Base-by-base conservation (phyloP, 225 moss, liverwort and hornwort genomes). In the Lunularia cruciata region DNA sequence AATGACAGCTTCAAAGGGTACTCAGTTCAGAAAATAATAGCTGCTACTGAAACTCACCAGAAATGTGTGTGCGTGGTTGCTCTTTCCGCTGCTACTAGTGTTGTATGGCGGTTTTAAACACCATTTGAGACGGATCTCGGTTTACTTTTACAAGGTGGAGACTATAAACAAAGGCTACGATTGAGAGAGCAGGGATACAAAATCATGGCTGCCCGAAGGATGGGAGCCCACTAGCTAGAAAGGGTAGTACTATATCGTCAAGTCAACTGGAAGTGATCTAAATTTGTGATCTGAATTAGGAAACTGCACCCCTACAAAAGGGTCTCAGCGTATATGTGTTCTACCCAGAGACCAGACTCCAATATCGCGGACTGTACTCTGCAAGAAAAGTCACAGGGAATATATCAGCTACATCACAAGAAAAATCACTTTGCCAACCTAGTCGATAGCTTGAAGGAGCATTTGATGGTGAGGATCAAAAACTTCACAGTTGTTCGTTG, bases 271-370 rank as follows among this genome's bases (percentile, higher is more conserved):
- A 46, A 64, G 46, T 64, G 28, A 30, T 16, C 30, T 46, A 26
- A 36, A 31, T 45, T 30, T 28, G 46, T 64, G 14, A 19, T 64
- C 31, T 3, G 18, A 64, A 47, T 28, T 19, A 3, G 30, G 27
- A 16, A 67, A 52, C 51, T 67, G 67, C 25, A 11, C 67, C 67
- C 67, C 67, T 52, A 49, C 51, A 14, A 22, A 52, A 38, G 49
- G 69, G 56, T 38, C 13, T 83, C 85, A 98, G 47, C 96, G 90
- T 81, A 98, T 98, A 60, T 98, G 89, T 9, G 92, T 98, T 32
- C 92, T 83, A 59, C 92, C 96, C 56, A 98, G 85, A 47, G 90
- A 89, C 92, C 96, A 92, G 23, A 98, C 92, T 38, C 96, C 96
- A 2, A 92, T 86, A 35, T 98, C 92, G 22, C 92, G 88, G 47